phyloP scores from a whole-genome alignment of 495 filamentous ascomycete species.

The Parmelia sp. region DNA sequence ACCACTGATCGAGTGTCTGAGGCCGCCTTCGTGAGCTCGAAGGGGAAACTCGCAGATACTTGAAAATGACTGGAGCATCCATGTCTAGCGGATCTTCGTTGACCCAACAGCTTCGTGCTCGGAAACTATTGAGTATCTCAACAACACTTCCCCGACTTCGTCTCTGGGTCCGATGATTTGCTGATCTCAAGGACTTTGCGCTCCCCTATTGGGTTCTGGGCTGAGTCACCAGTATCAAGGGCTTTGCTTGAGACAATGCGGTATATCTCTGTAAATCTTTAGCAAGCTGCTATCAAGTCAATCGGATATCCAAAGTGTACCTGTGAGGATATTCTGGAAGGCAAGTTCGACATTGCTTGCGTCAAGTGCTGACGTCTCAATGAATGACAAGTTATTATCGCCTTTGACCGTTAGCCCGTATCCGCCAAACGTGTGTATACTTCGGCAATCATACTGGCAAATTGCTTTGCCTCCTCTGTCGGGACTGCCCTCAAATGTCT shows the following conservation, averaged over 20 bases:
- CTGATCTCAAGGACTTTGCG: constrained; percentile 72
- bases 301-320: constrained; percentile 42
- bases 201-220: constrained; percentile 62
- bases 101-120: not conserved
- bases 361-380: constrained; percentile 97
- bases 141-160: constrained; percentile 83
- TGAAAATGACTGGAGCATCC: not conserved
- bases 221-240: constrained; percentile 73
- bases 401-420: constrained; percentile 43
- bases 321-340: constrained; percentile 98
- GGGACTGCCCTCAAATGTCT: constrained; percentile 94
- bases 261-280: constrained; percentile 75
- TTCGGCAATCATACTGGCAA: constrained; percentile 69
- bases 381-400: constrained; percentile 94
- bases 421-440: not conserved
- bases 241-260: constrained; percentile 98
- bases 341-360: constrained; percentile 99
- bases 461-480: constrained; percentile 95
- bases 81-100: not conserved
- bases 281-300: not conserved
- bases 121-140: constrained; percentile 38
- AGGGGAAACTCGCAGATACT: not conserved
- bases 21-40: not conserved
- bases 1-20: not conserved
- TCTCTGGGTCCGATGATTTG: constrained; percentile 67